Evolutionary conservation across 2,329 filamentous ascomycete species (phyloP), one percentile per base, ranked within the genome.

Genomic region (Metarhizium brunneum): DNA sequence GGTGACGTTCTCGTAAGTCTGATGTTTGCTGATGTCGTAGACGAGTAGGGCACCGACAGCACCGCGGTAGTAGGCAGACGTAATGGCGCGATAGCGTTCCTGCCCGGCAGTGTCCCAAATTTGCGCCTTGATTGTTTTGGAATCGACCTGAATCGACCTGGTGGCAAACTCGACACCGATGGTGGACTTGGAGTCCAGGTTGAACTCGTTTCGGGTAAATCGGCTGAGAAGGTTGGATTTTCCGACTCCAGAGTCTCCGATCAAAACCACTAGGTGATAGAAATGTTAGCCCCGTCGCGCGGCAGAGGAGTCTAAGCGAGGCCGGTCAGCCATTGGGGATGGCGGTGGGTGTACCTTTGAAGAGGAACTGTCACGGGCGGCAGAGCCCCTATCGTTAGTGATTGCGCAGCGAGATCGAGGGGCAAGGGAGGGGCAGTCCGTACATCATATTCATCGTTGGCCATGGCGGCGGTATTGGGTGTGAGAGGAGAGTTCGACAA

Each of bases 371-470:
- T 63, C 59, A 60, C 14, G 40, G 52, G 63, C 61, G 60, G 53
- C 58, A 55, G 47, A 56, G 53, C 54, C 60, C 57, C 54, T 60
- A 56, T 73, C 60, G 64, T 70, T 65, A 68, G 68, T 64, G 66
- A 59, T 62, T 55, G 61, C 60, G 49, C 45, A 48, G 43, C 60
- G 58, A 57, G 54, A 56, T 58, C 56, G 53, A 59, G 56, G 62
- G 61, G 54, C 60, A 57, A 54, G 55, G 47, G 58, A 49, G 47
- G 50, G 52, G 14, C 6, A 42, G 54, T 49, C 72, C 91, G 82
- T 80, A 97, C 92, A 87, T 99, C 94, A 80, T 99, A 99, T 82
- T 99, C 94, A 84, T 99, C 94, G 86, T 97, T 99, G 71, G 92
- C 94, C 94, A 97, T 99, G 76, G 67, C 81, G 78, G 73, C 69